Percentiles rank a stretch among this genome's conserved stretches.
phyloP scores from a whole-genome alignment of 2,329 filamentous ascomycete species.

The Cylindrodendrum hubeiense region DNA sequence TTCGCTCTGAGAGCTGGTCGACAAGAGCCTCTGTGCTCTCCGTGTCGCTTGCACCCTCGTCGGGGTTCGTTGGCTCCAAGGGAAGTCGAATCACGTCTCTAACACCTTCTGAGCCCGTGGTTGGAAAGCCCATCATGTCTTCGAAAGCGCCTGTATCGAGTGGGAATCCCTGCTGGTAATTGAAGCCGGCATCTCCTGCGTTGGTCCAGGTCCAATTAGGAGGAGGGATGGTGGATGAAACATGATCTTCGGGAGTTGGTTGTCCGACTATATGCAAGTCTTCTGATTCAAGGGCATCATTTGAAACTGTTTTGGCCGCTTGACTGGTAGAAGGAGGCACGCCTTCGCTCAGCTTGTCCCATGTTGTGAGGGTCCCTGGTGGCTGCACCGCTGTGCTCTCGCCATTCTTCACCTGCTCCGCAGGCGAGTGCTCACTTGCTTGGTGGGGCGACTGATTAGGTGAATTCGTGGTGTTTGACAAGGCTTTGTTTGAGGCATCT shows the following conservation, averaged over 20 bases:
- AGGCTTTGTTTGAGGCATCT: constrained; percentile 16
- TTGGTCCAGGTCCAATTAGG: constrained; percentile 29
- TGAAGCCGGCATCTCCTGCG: constrained; percentile 24
- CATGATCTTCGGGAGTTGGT: constrained; percentile 18
- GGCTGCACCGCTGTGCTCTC: not conserved
- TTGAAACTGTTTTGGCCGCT: not conserved
- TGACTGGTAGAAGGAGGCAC: not conserved
- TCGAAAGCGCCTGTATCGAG: constrained; percentile 20
- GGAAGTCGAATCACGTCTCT: constrained; percentile 23
- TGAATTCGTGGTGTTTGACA: constrained; percentile 7
- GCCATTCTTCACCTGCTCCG: not conserved
- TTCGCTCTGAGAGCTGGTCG: constrained; percentile 43
- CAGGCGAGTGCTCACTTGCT: not conserved
- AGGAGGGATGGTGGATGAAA: not conserved
- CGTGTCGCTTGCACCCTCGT: constrained; percentile 32
- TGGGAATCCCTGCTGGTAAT: constrained; percentile 26
- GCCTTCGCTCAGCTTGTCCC: constrained; percentile 11
- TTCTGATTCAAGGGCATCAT: constrained; percentile 3
- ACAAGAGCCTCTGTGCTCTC: constrained; percentile 42
- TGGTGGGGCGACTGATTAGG: constrained; percentile 10
- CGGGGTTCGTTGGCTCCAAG: constrained; percentile 12
- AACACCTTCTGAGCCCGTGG: not conserved
- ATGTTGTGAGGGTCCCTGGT: not conserved
- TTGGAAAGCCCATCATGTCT: constrained; percentile 22
- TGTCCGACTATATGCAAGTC: constrained; percentile 1